Evolutionary conservation across 1,284 basidiomycete genomes (phyloP), one percentile per base, ranked within the genome.

Genomic region (Grifola frondosa): DNA sequence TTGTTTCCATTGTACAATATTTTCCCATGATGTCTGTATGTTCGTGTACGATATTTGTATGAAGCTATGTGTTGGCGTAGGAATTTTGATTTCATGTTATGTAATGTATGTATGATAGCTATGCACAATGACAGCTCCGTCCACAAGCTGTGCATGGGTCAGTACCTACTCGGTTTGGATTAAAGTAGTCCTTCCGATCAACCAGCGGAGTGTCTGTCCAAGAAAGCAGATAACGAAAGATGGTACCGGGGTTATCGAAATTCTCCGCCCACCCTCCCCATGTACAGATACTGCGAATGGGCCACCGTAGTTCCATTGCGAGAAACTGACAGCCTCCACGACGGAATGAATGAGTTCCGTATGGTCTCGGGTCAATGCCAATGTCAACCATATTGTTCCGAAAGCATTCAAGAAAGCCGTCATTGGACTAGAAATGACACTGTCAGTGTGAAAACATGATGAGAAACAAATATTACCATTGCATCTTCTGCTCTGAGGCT

Each of bases 191-290:
- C n/a, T n/a, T n/a, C n/a, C n/a, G n/a, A n/a, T n/a, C n/a, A n/a
- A n/a, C n/a, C n/a, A n/a, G n/a, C n/a, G n/a, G n/a, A n/a, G n/a
- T n/a, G n/a, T 58, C 54, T 11, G 38, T 49, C 49, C 50, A 55
- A 1, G 52, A 58, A 4, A 59, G 24, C 17, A 59, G 43, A 29
- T 59, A 59, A 30, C 57, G 56, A 35, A 59, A 56, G 6, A 59
- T 48, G 2, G 56, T 59, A 5, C 40, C 44, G 9, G 52, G 46
- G n/a, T n/a, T n/a, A n/a, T n/a, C n/a, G n/a, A n/a, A n/a, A n/a
- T n/a, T n/a, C n/a, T n/a, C n/a, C 3, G 56, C 39, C 58, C 57
- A 60, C 9, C 58, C 55, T 11, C 50, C 57, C 57, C 57, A 60
- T 6, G 33, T 35, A 30, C 58, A 53, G 3, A 53, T 53, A n/a